Conservation (phyloP, 345 rosid species). For the Eucalyptus marginata region DNA sequence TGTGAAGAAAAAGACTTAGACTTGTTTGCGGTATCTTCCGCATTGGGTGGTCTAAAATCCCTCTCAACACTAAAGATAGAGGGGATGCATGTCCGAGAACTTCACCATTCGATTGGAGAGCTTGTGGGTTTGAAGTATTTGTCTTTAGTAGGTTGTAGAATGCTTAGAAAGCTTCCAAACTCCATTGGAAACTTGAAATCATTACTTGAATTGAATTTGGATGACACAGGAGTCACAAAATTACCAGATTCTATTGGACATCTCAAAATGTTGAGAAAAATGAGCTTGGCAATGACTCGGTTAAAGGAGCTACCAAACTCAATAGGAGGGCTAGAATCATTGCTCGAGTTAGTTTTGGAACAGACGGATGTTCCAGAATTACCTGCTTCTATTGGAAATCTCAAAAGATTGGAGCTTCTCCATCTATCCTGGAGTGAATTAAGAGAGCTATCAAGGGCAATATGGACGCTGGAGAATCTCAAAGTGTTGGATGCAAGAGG, state of each 20-base stretch:
- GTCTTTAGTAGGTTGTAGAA: not conserved
- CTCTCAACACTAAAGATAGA: not conserved
- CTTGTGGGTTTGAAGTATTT: not conserved
- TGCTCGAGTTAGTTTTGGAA: not conserved
- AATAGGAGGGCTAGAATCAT: not conserved
- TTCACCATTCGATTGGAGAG: not conserved
- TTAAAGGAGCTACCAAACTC: not conserved
- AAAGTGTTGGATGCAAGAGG: not conserved
- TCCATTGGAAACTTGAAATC: not conserved
- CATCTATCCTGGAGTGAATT: not conserved
- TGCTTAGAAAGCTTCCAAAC: not conserved
- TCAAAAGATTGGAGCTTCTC: not conserved
- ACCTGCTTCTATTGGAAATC: not conserved
- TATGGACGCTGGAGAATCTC: not conserved
- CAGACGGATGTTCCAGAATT: rapidly evolving
- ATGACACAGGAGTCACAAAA: not conserved
- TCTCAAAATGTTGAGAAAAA: not conserved
- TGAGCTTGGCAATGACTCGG: not conserved
- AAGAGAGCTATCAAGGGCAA: not conserved
- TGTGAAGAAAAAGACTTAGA: not conserved
- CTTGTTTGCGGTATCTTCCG: not conserved
- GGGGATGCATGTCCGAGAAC: not conserved
- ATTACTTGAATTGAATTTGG: not conserved
- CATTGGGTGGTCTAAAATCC: not conserved
- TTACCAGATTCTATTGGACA: not conserved